Evolutionary conservation across 2,329 filamentous ascomycete species (phyloP).

Genomic region (Trichoderma pleuroti): DNA sequence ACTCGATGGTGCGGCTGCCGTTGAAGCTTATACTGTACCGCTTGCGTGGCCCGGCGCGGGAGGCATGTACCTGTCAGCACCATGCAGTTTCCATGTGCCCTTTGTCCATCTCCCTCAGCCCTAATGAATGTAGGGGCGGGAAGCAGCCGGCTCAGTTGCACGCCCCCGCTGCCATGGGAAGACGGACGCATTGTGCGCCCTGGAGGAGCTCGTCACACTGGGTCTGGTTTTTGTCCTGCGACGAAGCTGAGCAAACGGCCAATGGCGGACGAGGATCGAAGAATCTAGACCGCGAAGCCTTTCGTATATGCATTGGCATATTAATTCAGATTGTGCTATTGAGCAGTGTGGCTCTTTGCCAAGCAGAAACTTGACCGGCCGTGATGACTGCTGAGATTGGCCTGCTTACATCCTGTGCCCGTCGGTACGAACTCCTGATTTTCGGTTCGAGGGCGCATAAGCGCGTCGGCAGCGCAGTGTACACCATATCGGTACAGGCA

Average conservation of each 20-base stretch:
- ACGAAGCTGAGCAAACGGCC: background rate
- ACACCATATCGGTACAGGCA: background rate
- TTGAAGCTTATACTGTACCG: background rate
- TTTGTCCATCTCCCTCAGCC: constrained; percentile 4
- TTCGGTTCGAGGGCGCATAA: background rate
- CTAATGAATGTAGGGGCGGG: constrained; percentile 10
- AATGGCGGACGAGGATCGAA: background rate
- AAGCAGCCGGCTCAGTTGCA: constrained; percentile 21
- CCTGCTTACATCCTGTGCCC: background rate
- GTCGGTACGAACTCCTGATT: background rate
- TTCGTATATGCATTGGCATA: background rate
- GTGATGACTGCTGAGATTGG: background rate
- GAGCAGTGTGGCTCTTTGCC: background rate
- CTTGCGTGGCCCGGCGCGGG: background rate
- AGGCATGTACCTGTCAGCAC: background rate
- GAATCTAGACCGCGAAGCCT: constrained; percentile 4
- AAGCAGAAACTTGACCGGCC: background rate
- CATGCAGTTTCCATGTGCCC: background rate
- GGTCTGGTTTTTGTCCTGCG: background rate
- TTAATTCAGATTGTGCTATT: background rate
- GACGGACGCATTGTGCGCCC: background rate
- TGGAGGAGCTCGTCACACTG: background rate
- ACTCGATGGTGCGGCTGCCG: background rate
- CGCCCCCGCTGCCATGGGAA: background rate
- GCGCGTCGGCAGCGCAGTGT: background rate